Percentiles rank a stretch among this genome's conserved stretches.
Conservation (phyloP, 2,329 filamentous ascomycete species). For the Cladosporium sp. region DNA sequence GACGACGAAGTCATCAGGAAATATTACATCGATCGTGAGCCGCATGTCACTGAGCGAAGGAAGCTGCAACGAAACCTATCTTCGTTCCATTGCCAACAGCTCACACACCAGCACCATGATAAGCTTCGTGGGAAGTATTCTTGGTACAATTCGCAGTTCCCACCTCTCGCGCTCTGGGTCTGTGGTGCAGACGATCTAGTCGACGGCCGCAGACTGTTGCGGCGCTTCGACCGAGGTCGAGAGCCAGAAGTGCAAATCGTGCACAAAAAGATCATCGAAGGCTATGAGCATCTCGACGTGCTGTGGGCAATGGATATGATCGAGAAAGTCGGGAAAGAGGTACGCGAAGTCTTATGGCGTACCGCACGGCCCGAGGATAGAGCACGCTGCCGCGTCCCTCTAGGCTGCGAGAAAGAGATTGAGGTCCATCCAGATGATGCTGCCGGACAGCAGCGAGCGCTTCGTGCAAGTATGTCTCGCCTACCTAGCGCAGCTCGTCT, state of each 20-base stretch:
- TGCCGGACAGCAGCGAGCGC: not conserved
- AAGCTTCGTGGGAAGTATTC: slow-evolving; percentile 45
- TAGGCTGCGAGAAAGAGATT: slow-evolving; percentile 45
- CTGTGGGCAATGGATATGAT: slow-evolving; percentile 90
- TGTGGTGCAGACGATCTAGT: slow-evolving; percentile 79
- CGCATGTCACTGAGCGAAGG: slow-evolving; percentile 22
- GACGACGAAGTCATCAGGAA: slow-evolving; percentile 38
- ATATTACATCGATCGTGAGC: slow-evolving; percentile 28
- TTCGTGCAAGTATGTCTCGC: not conserved
- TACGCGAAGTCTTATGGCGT: slow-evolving; percentile 79
- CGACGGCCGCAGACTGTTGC: slow-evolving; percentile 70
- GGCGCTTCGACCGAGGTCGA: slow-evolving; percentile 68
- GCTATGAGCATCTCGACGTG: slow-evolving; percentile 91
- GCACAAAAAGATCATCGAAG: slow-evolving; percentile 75
- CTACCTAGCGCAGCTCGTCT: not conserved
- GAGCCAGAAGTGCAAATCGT: slow-evolving; percentile 80
- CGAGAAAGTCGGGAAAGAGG: slow-evolving; percentile 75
- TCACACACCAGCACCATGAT: slow-evolving; percentile 29
- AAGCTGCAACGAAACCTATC: slow-evolving; percentile 29
- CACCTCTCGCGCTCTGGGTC: slow-evolving; percentile 86
- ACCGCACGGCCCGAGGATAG: slow-evolving; percentile 58
- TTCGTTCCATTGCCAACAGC: slow-evolving; percentile 26
- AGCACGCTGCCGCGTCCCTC: slow-evolving; percentile 59
- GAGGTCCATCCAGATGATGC: slow-evolving; percentile 9
- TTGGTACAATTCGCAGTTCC: slow-evolving; percentile 78